Evolutionary conservation across 2,329 filamentous ascomycete species (phyloP).

Genomic region (Diplocarpon rosae): DNA sequence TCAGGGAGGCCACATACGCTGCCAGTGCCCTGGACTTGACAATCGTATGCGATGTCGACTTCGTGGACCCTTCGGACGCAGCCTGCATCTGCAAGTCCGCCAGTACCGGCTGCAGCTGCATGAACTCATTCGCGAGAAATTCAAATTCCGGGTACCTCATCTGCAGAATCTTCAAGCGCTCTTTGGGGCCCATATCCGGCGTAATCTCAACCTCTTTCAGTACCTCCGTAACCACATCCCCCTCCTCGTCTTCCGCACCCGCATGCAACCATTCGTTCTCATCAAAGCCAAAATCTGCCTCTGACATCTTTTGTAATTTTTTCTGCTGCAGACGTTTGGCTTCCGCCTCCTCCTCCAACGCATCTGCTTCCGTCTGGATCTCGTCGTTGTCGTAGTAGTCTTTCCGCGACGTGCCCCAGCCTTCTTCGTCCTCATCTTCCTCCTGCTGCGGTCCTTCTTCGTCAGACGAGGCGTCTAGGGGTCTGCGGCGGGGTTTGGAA

Average conservation of each 20-base stretch:
- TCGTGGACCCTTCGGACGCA: slow-evolving; percentile 28
- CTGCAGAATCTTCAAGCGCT: slow-evolving; percentile 64
- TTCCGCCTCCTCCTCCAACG: slow-evolving; percentile 84
- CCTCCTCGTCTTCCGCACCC: slow-evolving; percentile 36
- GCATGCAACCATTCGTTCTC: slow-evolving; percentile 71
- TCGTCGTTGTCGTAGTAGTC: slow-evolving; percentile 90
- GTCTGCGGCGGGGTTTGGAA: slow-evolving; percentile 38
- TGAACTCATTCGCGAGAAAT: slow-evolving; percentile 62
- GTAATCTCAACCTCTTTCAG: slow-evolving; percentile 75
- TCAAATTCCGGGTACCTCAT: slow-evolving; percentile 88
- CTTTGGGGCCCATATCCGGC: slow-evolving; percentile 63
- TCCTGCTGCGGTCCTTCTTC: slow-evolving; percentile 46
- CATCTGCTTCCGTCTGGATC: slow-evolving; percentile 54
- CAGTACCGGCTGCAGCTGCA: slow-evolving; percentile 43
- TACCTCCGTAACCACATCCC: slow-evolving; percentile 69
- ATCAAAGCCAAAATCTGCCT: slow-evolving; percentile 89
- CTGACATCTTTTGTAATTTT: slow-evolving; percentile 77
- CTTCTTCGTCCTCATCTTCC: slow-evolving; percentile 49
- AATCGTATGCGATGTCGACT: slow-evolving; percentile 25
- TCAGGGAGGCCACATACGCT: slow-evolving; percentile 75
- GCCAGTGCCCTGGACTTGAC: slow-evolving; percentile 72
- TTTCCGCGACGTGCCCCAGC: slow-evolving; percentile 78
- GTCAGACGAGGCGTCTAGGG: slow-evolving; percentile 36
- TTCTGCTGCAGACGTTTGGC: slow-evolving; percentile 83
- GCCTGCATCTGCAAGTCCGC: slow-evolving; percentile 46